Evolutionary conservation across 768 basidiomycete genomes (phyloP).

Genomic region (Lactarius sp.): DNA sequence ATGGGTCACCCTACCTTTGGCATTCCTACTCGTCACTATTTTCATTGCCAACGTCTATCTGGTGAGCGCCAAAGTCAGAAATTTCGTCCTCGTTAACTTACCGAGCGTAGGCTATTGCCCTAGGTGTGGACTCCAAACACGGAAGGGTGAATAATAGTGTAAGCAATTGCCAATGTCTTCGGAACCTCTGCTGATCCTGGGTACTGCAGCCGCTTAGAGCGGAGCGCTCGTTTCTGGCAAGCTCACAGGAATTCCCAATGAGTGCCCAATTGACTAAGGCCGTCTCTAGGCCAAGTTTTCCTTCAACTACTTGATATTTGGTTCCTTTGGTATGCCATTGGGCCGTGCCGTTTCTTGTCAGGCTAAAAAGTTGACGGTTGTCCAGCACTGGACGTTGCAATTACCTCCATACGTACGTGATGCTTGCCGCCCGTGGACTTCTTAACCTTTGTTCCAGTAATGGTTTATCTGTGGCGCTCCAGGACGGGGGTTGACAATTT

Average conservation of each 20-base stretch:
- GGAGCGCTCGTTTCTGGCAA: conserved; percentile 21
- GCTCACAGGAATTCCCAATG: not conserved
- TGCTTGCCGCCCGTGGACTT: not conserved
- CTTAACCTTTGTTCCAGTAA: conserved; percentile 32
- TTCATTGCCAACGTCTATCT: conserved; percentile 40
- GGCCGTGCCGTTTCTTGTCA: not conserved
- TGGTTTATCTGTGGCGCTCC: conserved; percentile 39
- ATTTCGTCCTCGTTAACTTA: not conserved
- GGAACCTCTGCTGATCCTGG: not conserved
- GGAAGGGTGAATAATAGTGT: conserved; percentile 21
- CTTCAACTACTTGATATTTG: conserved; percentile 45
- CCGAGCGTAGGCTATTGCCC: conserved; percentile 8
- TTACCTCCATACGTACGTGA: conserved; percentile 38
- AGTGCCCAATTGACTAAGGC: not conserved
- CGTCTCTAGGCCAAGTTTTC: conserved; percentile 36
- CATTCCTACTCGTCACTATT: conserved; percentile 33
- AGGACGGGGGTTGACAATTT: conserved; percentile 33
- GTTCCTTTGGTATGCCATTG: conserved; percentile 35
- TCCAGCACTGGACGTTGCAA: conserved; percentile 38
- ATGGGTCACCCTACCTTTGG: conserved; percentile 37
- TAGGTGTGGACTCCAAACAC: conserved; percentile 16
- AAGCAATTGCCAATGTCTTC: not conserved
- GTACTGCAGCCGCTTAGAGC: conserved; percentile 17
- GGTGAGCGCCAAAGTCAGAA: conserved; percentile 27
- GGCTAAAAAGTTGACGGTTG: not conserved